Evolutionary conservation across 1,284 basidiomycete species (phyloP).

Genomic region (Heimioporus punctisporus): DNA sequence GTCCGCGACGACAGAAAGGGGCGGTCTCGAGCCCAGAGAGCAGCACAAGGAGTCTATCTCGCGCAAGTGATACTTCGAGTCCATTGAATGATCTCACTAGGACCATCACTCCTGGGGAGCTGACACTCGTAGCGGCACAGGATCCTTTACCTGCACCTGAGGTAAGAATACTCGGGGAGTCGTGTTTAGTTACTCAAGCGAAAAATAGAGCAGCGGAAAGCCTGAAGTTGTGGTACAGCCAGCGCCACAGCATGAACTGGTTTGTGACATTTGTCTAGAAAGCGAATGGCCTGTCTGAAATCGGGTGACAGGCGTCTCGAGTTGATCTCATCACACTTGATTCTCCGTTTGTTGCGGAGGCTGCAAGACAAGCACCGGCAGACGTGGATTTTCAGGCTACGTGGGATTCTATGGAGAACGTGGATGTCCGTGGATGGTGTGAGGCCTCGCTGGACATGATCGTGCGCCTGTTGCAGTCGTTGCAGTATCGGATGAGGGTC

Average conservation of each 20-base stretch:
- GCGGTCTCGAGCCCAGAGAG: constrained; percentile 27
- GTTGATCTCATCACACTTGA: constrained; percentile 71
- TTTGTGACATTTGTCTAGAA: constrained; percentile 11
- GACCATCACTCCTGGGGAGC: constrained; percentile 57
- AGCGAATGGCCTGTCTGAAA: constrained; percentile 13
- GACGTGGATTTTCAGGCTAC: constrained; percentile 50
- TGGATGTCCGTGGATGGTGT: constrained; percentile 65
- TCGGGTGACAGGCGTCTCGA: constrained; percentile 37
- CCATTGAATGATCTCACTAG: constrained; percentile 37
- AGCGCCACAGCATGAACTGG: constrained; percentile 20
- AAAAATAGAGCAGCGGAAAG: constrained; percentile 13
- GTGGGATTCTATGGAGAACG: constrained; percentile 55
- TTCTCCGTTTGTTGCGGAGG: constrained; percentile 61
- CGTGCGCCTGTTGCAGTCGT: constrained; percentile 50
- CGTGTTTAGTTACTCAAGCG: background rate
- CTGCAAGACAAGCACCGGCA: constrained; percentile 19
- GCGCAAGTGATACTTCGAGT: constrained; percentile 26
- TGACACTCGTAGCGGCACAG: constrained; percentile 47
- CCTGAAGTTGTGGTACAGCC: background rate
- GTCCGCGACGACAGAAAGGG: constrained; percentile 20
- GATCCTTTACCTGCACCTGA: constrained; percentile 16
- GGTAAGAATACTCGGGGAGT: constrained; percentile 16
- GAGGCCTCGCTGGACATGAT: constrained; percentile 53
- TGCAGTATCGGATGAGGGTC: constrained; percentile 50
- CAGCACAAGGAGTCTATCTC: constrained; percentile 25